Evolutionary conservation across 495 filamentous ascomycete species (phyloP).

Genomic region (Podospora australis): DNA sequence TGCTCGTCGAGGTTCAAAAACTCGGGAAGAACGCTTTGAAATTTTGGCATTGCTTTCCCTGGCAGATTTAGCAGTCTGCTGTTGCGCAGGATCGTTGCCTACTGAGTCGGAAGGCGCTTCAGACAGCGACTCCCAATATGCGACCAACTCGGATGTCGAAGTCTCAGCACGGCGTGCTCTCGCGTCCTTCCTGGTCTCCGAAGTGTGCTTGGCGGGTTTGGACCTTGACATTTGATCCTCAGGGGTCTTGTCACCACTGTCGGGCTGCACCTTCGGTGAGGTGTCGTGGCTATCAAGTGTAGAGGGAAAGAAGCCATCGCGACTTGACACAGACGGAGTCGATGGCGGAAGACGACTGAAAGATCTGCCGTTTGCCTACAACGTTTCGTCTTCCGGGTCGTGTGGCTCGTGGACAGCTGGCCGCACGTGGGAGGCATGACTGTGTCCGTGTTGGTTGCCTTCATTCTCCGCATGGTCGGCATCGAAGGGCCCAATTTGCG

Average conservation of each 20-base stretch:
- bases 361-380: neutral
- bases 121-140: conserved; percentile 17
- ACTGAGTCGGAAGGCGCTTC: neutral
- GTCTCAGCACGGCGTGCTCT: conserved; percentile 4
- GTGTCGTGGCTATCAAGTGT: conserved; percentile 3
- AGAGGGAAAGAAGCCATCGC: neutral
- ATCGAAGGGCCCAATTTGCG: neutral
- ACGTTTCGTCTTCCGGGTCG: neutral
- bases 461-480: neutral
- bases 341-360: neutral
- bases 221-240: neutral
- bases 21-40: neutral
- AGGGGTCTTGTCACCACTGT: neutral
- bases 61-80: neutral
- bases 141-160: conserved; percentile 16
- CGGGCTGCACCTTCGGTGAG: conserved; percentile 6
- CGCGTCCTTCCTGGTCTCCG: neutral
- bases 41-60: neutral
- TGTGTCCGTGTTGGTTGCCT: neutral
- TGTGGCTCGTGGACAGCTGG: neutral
- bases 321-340: too few species aligned
- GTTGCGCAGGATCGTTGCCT: too few species aligned
- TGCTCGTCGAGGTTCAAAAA: neutral
- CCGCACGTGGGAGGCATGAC: neutral
- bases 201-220: too few species aligned